These are phyloP conservation scores for Paracorniculantispora psalliotae DNA, from an alignment of 2,329 filamentous ascomycete genomes.

Conservation along the genomic window DNA sequence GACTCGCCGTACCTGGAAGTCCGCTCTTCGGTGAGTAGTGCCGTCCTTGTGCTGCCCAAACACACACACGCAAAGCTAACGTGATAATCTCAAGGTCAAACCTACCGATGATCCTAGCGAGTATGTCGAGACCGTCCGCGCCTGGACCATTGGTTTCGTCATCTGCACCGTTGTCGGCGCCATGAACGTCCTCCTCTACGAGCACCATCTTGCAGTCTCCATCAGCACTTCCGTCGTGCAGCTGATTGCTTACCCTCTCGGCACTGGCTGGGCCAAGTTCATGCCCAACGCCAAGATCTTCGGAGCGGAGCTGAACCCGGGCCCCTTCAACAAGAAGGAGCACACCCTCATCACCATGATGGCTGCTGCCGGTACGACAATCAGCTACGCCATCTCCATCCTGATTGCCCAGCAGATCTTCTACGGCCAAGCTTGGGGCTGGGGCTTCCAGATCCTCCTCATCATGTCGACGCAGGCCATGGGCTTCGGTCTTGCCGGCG, in stretches of 20 bases:
- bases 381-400: slow-evolving; percentile 37
- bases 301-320: slow-evolving; percentile 34
- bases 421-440: slow-evolving; percentile 48
- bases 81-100: neutral
- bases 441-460: slow-evolving; percentile 55
- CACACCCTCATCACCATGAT: slow-evolving; percentile 44
- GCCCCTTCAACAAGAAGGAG: slow-evolving; percentile 42
- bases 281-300: slow-evolving; percentile 26
- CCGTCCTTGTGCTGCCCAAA: slow-evolving; percentile 26
- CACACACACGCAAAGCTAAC: neutral
- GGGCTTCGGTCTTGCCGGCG: slow-evolving; percentile 58
- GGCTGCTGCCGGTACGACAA: slow-evolving; percentile 31
- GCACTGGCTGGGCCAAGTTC: slow-evolving; percentile 28
- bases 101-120: slow-evolving; percentile 5
- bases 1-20: slow-evolving; percentile 52
- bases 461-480: slow-evolving; percentile 57
- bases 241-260: slow-evolving; percentile 30
- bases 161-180: slow-evolving; percentile 54
- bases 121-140: slow-evolving; percentile 50
- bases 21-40: slow-evolving; percentile 19
- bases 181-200: slow-evolving; percentile 43
- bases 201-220: slow-evolving; percentile 18
- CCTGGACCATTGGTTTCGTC: slow-evolving; percentile 53
- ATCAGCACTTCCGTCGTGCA: slow-evolving; percentile 42
- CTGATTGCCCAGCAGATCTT: slow-evolving; percentile 39